Percentiles rank a stretch among this genome's conserved stretches.
These are phyloP conservation scores for Ascomycota sp. DNA, from an alignment of 2,329 filamentous ascomycete genomes.

Conservation along the genomic window DNA sequence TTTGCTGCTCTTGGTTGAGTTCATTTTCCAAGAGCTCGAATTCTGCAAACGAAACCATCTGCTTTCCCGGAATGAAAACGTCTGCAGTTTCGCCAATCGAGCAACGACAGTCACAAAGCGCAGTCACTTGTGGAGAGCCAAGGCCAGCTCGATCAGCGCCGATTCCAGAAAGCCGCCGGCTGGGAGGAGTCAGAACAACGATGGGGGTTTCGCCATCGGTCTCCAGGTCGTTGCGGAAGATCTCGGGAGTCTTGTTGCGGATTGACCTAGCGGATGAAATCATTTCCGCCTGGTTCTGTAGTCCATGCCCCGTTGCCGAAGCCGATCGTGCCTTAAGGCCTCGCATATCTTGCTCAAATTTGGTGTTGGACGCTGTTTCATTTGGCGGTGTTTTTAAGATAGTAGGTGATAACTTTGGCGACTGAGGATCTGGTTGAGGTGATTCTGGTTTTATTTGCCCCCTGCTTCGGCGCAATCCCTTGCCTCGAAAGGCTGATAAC, in stretches of 20 bases:
- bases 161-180: constrained; percentile 39
- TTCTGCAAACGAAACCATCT: constrained; percentile 38
- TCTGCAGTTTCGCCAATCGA: constrained; percentile 47
- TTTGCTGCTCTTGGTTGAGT: constrained; percentile 33
- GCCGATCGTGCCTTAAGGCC: constrained; percentile 1
- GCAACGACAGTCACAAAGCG: constrained; percentile 44
- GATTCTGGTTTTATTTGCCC: constrained; percentile 10
- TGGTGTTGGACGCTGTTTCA: neutral
- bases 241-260: constrained; percentile 5
- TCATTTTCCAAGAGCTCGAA: constrained; percentile 39
- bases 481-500: constrained; percentile 28
- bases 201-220: constrained; percentile 38
- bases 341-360: neutral
- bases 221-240: constrained; percentile 30
- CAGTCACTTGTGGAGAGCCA: constrained; percentile 52
- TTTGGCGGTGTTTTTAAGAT: constrained; percentile 3
- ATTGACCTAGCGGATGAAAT: constrained; percentile 4
- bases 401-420: constrained; percentile 3
- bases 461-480: constrained; percentile 25
- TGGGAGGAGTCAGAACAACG: constrained; percentile 30
- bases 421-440: constrained; percentile 1
- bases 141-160: constrained; percentile 48
- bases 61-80: constrained; percentile 35
- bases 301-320: constrained; percentile 3
- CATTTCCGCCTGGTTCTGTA: constrained; percentile 3